phyloP scores from a whole-genome alignment of 129 eudicot genomes.

The Centella asiatica region DNA sequence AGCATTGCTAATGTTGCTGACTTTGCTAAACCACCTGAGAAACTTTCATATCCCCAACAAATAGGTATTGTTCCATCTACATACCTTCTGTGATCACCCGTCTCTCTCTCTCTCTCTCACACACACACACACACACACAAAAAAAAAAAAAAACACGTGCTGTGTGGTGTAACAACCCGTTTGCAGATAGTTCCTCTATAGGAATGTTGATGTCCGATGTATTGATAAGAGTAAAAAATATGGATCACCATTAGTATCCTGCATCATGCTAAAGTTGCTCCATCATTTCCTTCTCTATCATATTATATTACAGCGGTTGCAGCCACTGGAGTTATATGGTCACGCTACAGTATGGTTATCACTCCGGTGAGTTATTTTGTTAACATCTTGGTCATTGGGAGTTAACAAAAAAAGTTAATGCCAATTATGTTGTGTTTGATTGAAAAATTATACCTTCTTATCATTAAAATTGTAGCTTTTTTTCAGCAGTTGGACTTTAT shows the following conservation, averaged over 20 bases:
- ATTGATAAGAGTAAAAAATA: neutral
- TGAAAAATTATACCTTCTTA: neutral
- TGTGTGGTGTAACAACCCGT: neutral
- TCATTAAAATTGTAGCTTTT: neutral
- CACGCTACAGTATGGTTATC: constrained; percentile 94
- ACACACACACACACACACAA: neutral
- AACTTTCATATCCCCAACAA: constrained; percentile 95
- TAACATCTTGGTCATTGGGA: neutral
- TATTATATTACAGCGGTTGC: constrained; percentile 62
- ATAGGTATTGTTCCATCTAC: constrained; percentile 43
- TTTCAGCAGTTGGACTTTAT: neutral
- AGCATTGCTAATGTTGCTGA: constrained; percentile 93
- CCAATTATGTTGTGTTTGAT: neutral
- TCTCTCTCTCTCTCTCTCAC: neutral
- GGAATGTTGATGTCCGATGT: neutral
- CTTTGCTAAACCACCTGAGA: constrained; percentile 89
- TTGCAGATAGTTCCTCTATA: neutral
- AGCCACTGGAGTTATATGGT: constrained; percentile 88
- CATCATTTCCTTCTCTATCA: neutral
- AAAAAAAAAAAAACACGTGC: too few relatives aligned
- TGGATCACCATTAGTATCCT: neutral
- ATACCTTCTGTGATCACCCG: neutral
- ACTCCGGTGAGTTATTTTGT: constrained; percentile 60
- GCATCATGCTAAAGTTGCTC: neutral
- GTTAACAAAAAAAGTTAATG: neutral